Conservation (phyloP, 768 basidiomycete genomes). For the Coprinellus micaceus region DNA sequence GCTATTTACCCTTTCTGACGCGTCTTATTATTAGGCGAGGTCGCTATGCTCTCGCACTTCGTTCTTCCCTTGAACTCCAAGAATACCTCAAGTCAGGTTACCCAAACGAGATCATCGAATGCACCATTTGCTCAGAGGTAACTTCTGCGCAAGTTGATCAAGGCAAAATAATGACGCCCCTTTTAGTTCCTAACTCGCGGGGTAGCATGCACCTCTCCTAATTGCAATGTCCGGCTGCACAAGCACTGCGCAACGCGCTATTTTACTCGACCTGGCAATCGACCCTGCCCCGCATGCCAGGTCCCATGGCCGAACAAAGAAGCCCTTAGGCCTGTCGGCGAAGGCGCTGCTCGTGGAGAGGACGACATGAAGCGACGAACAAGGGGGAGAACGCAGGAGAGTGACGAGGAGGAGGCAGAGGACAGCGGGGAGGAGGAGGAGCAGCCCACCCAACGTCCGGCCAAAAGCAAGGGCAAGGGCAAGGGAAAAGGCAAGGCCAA, state of each 20-base stretch:
- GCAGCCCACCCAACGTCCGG: slow-evolving; percentile 15
- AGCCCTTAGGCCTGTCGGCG: slow-evolving; percentile 57
- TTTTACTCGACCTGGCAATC: slow-evolving; percentile 23
- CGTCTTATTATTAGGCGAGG: slow-evolving; percentile 41
- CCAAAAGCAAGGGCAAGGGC: slow-evolving; percentile 6
- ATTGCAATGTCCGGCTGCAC: slow-evolving; percentile 66
- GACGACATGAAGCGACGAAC: slow-evolving; percentile 33
- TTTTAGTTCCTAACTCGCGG: slow-evolving; percentile 67
- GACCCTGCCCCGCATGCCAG: slow-evolving; percentile 53
- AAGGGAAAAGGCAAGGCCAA: slow-evolving; percentile 34
- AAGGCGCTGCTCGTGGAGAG: slow-evolving; percentile 62
- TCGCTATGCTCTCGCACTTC: slow-evolving; percentile 75
- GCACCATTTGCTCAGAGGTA: slow-evolving; percentile 72
- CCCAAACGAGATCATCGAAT: slow-evolving; percentile 66
- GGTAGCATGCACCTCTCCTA: slow-evolving; percentile 52
- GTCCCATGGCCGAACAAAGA: slow-evolving; percentile 56
- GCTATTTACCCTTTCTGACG: background rate
- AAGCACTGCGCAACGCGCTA: slow-evolving; percentile 56
- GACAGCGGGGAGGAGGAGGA: slow-evolving; percentile 40
- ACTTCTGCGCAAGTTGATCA: slow-evolving; percentile 7
- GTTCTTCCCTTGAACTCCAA: slow-evolving; percentile 3
- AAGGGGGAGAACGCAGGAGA: slow-evolving; percentile 16
- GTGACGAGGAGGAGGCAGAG: slow-evolving; percentile 41
- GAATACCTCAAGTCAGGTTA: slow-evolving; percentile 74
- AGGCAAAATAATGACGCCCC: background rate